These are phyloP conservation scores for Carex kokanica DNA, from an alignment of 176 grass and related monocot genomes.

Conservation along the genomic window DNA sequence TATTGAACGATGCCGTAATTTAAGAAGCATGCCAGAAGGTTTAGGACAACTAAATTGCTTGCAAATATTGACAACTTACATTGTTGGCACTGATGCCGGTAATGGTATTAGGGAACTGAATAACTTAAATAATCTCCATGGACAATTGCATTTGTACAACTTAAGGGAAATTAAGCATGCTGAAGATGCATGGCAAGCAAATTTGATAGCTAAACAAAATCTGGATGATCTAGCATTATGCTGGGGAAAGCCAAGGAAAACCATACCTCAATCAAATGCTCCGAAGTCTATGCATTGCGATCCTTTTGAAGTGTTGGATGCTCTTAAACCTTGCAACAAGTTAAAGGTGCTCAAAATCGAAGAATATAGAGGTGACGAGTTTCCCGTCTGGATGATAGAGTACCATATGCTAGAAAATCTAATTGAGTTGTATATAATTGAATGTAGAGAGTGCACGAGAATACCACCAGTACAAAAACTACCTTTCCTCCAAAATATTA, in stretches of 20 bases:
- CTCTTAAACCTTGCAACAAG: background rate
- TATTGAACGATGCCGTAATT: background rate
- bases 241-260: background rate
- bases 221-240: background rate
- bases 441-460: background rate
- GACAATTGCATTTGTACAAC: background rate
- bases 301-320: slow-evolving; percentile 15
- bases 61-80: slow-evolving; percentile 20
- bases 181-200: background rate
- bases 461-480: slow-evolving; percentile 27
- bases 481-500: background rate
- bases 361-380: background rate
- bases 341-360: background rate
- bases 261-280: background rate
- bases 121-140: slow-evolving; percentile 22
- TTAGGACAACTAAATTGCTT: slow-evolving; percentile 18
- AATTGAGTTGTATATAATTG: background rate
- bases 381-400: slow-evolving; percentile 23
- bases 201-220: slow-evolving; percentile 14
- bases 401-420: slow-evolving; percentile 8
- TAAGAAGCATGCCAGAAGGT: slow-evolving; percentile 18
- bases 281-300: background rate
- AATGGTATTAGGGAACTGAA: slow-evolving; percentile 29
- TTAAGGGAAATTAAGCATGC: background rate
- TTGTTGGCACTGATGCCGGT: background rate